A percentile compares a stretch with the other conserved stretches of the same genome.
Conservation (phyloP, 208 protist species). For the Leishmania tarentolae region DNA sequence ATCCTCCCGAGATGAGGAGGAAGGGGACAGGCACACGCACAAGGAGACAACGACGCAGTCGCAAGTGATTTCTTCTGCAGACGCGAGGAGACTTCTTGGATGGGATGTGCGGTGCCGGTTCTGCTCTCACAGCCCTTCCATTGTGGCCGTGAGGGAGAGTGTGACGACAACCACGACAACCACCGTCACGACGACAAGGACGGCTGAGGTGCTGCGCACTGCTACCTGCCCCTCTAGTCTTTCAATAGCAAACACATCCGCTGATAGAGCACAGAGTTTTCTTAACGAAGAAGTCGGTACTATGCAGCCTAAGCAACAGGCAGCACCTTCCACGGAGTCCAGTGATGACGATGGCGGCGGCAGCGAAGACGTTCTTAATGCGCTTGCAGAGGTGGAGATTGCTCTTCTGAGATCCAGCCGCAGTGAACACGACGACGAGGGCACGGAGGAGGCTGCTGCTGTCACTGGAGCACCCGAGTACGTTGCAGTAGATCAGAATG, state of each 20-base stretch:
- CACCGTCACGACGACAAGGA: constrained; percentile 3
- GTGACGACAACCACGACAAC: constrained; percentile 19
- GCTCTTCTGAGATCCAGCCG: not conserved
- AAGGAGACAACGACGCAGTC: constrained; percentile 7
- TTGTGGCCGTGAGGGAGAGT: constrained; percentile 7
- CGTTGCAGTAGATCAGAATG: not conserved
- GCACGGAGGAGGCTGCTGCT: not conserved
- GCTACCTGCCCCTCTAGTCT: too few relatives aligned
- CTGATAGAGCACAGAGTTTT: too few relatives aligned
- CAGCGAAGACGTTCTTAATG: constrained; percentile 1
- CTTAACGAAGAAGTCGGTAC: not conserved
- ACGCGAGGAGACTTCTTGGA: constrained; percentile 12
- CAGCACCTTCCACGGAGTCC: not conserved
- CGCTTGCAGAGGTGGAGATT: constrained; percentile 4
- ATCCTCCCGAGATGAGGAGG: not conserved
- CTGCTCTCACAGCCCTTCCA: constrained; percentile 16
- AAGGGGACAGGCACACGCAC: not conserved
- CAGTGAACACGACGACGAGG: not conserved
- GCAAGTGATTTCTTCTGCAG: constrained; percentile 1
- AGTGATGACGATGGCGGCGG: too few relatives aligned
- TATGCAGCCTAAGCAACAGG: not conserved
- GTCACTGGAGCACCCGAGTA: not conserved
- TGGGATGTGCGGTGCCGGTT: constrained; percentile 20
- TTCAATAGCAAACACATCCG: not conserved
- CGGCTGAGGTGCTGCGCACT: too few relatives aligned